phyloP scores from a whole-genome alignment of 179 eudicot genomes.

The Actinidia arguta region DNA sequence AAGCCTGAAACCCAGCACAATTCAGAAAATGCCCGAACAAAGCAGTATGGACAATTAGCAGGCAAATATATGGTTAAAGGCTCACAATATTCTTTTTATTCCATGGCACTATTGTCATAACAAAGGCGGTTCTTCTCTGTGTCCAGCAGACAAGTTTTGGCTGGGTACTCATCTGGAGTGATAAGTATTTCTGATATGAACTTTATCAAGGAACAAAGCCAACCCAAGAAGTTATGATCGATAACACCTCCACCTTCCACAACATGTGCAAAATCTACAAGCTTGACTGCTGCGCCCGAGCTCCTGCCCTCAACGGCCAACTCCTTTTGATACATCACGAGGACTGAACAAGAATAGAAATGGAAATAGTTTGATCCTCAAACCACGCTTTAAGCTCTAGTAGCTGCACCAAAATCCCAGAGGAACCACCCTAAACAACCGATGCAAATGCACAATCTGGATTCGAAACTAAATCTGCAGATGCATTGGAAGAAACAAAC shows the following conservation, averaged over 20 bases:
- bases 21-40: neutral
- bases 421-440: constrained; percentile 57
- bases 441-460: constrained; percentile 69
- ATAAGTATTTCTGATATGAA: constrained; percentile 60
- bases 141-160: constrained; percentile 9
- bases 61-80: neutral
- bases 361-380: constrained; percentile 80
- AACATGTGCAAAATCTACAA: constrained; percentile 91
- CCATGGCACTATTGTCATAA: neutral
- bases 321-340: constrained; percentile 59
- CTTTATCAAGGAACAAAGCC: constrained; percentile 83
- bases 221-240: constrained; percentile 94
- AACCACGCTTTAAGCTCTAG: constrained; percentile 89
- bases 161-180: constrained; percentile 24
- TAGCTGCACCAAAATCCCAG: constrained; percentile 74
- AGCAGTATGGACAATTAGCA: neutral
- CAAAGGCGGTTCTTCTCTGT: neutral
- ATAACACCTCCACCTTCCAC: constrained; percentile 73
- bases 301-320: constrained; percentile 36
- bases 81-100: neutral
- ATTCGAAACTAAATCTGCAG: constrained; percentile 25
- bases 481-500: constrained; percentile 69
- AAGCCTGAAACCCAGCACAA: neutral
- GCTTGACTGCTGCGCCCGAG: constrained; percentile 61
- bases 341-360: constrained; percentile 66